These are phyloP conservation scores for Sambucus nigra DNA, from an alignment of 129 eudicot genomes.

Conservation along the genomic window DNA sequence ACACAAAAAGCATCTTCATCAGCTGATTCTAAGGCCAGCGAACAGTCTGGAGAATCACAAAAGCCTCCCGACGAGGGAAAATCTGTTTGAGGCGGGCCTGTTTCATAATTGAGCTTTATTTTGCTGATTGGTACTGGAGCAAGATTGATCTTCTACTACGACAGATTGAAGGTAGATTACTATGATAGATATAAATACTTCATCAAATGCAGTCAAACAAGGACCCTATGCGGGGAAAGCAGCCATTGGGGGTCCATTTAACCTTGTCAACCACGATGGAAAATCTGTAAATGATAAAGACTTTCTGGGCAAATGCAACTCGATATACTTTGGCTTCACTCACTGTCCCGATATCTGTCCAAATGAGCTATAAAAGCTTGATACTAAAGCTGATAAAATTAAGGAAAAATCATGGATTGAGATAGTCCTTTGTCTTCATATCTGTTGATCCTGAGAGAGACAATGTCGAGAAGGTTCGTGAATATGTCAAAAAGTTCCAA, in stretches of 20 bases:
- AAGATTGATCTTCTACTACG: constrained; percentile 68
- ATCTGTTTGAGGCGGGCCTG: constrained; percentile 85
- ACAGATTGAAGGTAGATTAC: constrained; percentile 84
- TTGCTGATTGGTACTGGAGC: constrained; percentile 86
- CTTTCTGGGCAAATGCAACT: constrained; percentile 75
- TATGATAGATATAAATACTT: constrained; percentile 57
- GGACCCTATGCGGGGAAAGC: constrained; percentile 96
- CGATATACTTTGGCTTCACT: constrained; percentile 84
- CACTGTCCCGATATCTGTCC: constrained; percentile 98
- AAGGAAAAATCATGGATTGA: constrained; percentile 65
- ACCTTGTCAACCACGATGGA: constrained; percentile 81
- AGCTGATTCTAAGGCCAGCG: no score
- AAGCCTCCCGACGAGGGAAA: constrained; percentile 49
- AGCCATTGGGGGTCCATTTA: constrained; percentile 88
- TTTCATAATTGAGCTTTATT: constrained; percentile 91
- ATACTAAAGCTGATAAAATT: constrained; percentile 74
- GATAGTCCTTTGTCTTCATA: constrained; percentile 75
- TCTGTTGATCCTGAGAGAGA: constrained; percentile 98
- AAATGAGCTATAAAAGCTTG: constrained; percentile 85
- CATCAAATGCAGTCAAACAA: constrained; percentile 62
- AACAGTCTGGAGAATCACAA: constrained; percentile 48
- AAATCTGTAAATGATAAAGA: constrained; percentile 70
- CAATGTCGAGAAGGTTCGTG: constrained; percentile 81
- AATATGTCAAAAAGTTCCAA: constrained; percentile 92
- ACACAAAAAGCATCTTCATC: constrained; percentile 24